These are phyloP conservation scores for Gaultheria prostrata DNA, from an alignment of 148 eudicot species.

Conservation along the genomic window DNA sequence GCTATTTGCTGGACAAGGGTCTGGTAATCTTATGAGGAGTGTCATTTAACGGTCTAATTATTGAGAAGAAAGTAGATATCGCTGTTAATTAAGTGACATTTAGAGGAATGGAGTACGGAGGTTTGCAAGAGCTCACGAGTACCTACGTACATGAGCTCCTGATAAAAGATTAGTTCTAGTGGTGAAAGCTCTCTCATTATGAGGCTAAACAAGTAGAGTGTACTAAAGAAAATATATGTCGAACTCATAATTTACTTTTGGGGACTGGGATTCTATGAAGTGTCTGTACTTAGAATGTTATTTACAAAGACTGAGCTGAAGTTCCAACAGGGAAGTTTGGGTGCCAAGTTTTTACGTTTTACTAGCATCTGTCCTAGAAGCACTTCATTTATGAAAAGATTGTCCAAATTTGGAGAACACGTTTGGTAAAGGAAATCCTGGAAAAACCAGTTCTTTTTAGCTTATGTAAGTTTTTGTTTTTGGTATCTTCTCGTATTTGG, in stretches of 20 bases:
- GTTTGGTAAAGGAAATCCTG: background rate
- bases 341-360: background rate
- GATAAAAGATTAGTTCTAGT: background rate
- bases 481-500: background rate
- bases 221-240: background rate
- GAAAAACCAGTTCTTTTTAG: background rate
- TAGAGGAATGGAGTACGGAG: background rate
- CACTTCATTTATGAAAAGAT: background rate
- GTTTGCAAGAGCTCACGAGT: background rate
- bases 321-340: background rate
- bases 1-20: slow-evolving; percentile 84
- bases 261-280: background rate
- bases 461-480: background rate
- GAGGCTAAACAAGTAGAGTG: background rate
- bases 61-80: background rate
- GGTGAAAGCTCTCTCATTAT: background rate
- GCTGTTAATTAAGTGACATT: background rate
- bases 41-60: background rate
- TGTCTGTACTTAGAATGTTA: background rate
- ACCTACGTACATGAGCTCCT: background rate
- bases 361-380: background rate
- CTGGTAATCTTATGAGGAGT: slow-evolving; percentile 44
- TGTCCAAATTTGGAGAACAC: background rate
- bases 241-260: background rate
- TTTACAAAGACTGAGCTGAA: background rate